A percentile compares a stretch with the other conserved stretches of the same genome.
Evolutionary conservation across 345 rosid species (phyloP).

Genomic region (Fremontodendron californicum): DNA sequence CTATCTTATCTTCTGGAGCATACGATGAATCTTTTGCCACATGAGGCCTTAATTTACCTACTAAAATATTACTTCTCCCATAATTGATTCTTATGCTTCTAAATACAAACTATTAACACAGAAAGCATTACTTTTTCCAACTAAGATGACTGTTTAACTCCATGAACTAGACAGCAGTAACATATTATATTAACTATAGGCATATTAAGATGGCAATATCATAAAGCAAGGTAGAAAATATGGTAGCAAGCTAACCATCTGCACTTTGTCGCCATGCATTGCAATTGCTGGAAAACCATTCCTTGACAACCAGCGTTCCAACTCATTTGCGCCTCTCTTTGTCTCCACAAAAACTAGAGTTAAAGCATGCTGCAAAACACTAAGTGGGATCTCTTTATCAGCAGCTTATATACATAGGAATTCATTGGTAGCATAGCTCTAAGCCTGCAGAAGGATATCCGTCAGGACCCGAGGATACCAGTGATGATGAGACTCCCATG

Average conservation of each 20-base stretch:
- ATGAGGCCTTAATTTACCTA: no score
- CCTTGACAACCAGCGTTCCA: constrained; percentile 77
- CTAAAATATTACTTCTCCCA: constrained; percentile 39
- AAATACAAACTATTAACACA: constrained; percentile 4
- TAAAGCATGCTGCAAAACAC: constrained; percentile 71
- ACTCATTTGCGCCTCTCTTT: constrained; percentile 88
- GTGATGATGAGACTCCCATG: neutral
- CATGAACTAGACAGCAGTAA: constrained; percentile 47
- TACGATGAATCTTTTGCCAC: no score
- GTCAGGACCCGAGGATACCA: neutral
- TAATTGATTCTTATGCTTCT: constrained; percentile 6
- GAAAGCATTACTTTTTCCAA: constrained; percentile 45
- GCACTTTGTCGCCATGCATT: constrained; percentile 94
- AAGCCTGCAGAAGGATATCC: neutral
- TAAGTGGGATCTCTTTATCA: neutral
- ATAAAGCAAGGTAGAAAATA: neutral
- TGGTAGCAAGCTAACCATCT: constrained; percentile 46
- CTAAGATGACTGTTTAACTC: constrained; percentile 48
- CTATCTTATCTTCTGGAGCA: no score
- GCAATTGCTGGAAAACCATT: constrained; percentile 90
- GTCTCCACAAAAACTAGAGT: constrained; percentile 98
- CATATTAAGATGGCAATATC: neutral
- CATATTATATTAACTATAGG: constrained; percentile 4
- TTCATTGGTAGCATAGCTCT: neutral
- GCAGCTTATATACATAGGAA: neutral